Evolutionary conservation across 768 basidiomycete genomes (phyloP).

Genomic region (Mrakia frigida): DNA sequence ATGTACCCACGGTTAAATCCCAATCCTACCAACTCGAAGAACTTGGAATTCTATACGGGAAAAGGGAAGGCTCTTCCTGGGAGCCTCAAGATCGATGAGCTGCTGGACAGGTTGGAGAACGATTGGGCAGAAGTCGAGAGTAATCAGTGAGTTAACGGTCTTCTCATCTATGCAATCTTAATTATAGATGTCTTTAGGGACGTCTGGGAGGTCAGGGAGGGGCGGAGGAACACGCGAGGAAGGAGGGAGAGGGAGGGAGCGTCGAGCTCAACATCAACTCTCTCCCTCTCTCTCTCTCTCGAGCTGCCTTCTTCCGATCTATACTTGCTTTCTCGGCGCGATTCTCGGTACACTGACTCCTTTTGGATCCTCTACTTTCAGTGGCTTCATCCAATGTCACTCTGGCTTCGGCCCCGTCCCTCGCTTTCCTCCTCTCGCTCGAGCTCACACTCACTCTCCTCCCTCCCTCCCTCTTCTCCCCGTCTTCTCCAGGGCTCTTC

Average conservation of each 20-base stretch:
- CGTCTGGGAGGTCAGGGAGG: not conserved
- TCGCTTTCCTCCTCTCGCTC: not conserved
- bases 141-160: not conserved
- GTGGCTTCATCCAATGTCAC: constrained; percentile 1
- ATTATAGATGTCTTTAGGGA: not conserved
- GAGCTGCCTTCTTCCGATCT: too few species aligned
- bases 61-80: not conserved
- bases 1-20: not conserved
- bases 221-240: not conserved
- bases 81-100: constrained; percentile 1
- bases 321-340: too few species aligned
- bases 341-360: too few species aligned
- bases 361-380: not conserved
- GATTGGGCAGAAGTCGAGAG: not conserved
- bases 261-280: not conserved
- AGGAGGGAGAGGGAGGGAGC: not conserved
- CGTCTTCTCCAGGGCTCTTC: not conserved
- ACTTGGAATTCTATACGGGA: constrained; percentile 1
- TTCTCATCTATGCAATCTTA: too few species aligned
- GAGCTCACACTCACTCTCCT: not conserved
- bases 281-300: not conserved
- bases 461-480: not conserved
- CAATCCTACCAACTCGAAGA: not conserved
- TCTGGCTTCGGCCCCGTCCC: not conserved
- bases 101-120: constrained; percentile 1